Conservation (phyloP, 257 asterid genomes). For the Voacanga thouarsii region DNA sequence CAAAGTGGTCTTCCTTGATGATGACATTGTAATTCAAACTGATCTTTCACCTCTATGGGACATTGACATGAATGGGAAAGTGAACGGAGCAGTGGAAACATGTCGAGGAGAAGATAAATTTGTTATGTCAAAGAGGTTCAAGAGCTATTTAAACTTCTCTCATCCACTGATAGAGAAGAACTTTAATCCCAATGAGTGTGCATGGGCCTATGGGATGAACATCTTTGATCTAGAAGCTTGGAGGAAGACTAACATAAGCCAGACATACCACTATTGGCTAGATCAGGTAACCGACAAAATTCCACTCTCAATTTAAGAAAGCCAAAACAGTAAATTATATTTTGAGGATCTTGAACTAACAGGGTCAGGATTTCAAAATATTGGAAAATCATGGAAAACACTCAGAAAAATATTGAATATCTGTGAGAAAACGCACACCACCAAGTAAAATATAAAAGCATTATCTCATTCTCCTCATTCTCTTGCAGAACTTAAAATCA, state of each 20-base stretch:
- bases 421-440: constrained; percentile 5
- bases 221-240: constrained; percentile 85
- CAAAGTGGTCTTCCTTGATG: constrained; percentile 88
- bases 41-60: constrained; percentile 96
- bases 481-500: constrained; percentile 76
- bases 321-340: not conserved
- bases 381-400: not conserved
- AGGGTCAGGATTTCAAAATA: not conserved
- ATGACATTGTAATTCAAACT: constrained; percentile 85
- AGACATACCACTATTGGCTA: constrained; percentile 77
- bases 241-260: constrained; percentile 81
- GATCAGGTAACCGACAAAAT: constrained; percentile 51
- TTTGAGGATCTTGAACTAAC: not conserved
- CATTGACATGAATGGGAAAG: constrained; percentile 83
- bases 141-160: constrained; percentile 86
- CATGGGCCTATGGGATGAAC: constrained; percentile 99
- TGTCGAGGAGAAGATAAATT: constrained; percentile 79
- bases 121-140: constrained; percentile 89
- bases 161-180: constrained; percentile 74
- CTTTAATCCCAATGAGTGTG: constrained; percentile 82
- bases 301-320: not conserved
- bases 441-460: not conserved
- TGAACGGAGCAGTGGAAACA: constrained; percentile 94
- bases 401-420: not conserved
- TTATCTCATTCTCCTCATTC: constrained; percentile 6